Base-by-base conservation (phyloP, 2,329 filamentous ascomycete species). In the Talaromyces sp. region DNA sequence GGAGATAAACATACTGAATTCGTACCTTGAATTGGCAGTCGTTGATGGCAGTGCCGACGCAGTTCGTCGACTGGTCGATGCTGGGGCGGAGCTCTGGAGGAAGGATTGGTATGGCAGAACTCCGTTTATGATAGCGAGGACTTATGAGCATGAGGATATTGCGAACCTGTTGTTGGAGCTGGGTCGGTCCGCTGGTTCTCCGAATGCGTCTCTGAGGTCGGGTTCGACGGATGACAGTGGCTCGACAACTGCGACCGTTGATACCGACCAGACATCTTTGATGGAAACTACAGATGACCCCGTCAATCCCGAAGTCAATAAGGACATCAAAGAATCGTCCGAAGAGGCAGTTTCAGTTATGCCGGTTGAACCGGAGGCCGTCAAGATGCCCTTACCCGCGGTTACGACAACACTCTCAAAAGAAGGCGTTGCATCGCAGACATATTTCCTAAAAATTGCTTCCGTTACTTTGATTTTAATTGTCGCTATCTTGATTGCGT, bases 71-170 rank as follows among this genome's bases (percentile, higher is more conserved):
- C 19, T 56, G 11, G 33, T 56, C 9, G 52, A 35, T 37, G 52
- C 52, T 37, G 52, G 52, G 2, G 52, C 52, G n/a, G 52, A 56
- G 33, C 52, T 56, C 10, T 56, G 52, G 52, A 37, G 33, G 19
- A 56, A 56, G n/a, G 52, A 56, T 24, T 56, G 52, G 52, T 22
- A 56, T 39, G 52, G 52, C 11, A 37, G 52, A n/a, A 56, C 52
- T 11, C 52, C 52, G 9, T 56, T 56, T 19, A 56, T 56, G 31
- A 56, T 56, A 56, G 52, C 52, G 22, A 37, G 52, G n/a, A 56
- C 1, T 37, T 56, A 56, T 39, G 52, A 56, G 33, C 52, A 37
- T 56, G 52, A 56, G 24, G 52, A 56, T 39, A 39, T 56, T 39
- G 52, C 52, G 33, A 37, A 22, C 24, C 10, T 56, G 33, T 33